Base-by-base conservation (phyloP, 2,329 filamentous ascomycete species). In the Arachnomyces sp. region DNA sequence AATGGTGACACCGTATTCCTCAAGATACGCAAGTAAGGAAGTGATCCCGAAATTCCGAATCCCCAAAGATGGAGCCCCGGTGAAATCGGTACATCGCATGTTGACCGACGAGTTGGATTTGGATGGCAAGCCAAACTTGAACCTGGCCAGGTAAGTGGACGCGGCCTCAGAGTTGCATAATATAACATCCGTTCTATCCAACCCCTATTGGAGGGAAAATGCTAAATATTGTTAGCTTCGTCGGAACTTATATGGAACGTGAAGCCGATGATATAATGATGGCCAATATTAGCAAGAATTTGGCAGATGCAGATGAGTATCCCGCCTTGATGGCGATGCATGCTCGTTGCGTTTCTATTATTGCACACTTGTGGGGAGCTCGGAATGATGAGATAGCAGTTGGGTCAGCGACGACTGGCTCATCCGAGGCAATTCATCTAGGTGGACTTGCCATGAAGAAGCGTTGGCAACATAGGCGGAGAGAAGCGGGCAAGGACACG, bases 381-480 rank as follows among this genome's bases (percentile, higher is more conserved):
- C 69, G 77, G 51, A 71, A 75, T 42, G 71, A 70, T 1, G 77
- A 83, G 55, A 78, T 74, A 43, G 78, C 82, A 3, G 72, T 85
- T 38, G 82, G 82, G 2, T 76, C 78, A 0, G 80, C 81, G 3
- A 85, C 81, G 0, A 84, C 82, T 0, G 82, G 82, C 1, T 84
- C 79, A 0, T 82, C 75, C 8, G 82, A 86, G 57, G 82, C 80
- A 1, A 82, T 85, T 43, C 79, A 83, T 52, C 70, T 86, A 1
- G 82, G 79, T 25, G 80, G 79, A 1, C 63, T 86, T 14, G 81
- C 82, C 3, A 84, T 86, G 82, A 85, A 85, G 66, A 69, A 80
- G n/a, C 69, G 77, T 14, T 86, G 82, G 82, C 79, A 85, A 56
- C 76, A 83, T 51, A 74, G 72, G 49, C 70, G 80, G 17, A 66